phyloP scores from a whole-genome alignment of 2,329 filamentous ascomycete species.

The Stemphylium lycopersici region DNA sequence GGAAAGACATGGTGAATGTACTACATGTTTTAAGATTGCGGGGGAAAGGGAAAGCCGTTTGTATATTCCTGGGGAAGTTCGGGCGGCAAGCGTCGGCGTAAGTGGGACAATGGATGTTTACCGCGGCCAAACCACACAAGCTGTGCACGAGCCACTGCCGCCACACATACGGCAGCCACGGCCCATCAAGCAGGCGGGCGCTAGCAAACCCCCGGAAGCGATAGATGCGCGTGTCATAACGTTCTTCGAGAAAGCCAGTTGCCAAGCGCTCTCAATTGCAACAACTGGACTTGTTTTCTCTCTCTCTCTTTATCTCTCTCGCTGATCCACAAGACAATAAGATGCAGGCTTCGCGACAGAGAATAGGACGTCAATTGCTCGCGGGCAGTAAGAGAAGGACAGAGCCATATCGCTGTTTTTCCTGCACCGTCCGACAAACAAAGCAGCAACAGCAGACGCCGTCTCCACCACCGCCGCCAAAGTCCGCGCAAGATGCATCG shows the following conservation, averaged over 20 bases:
- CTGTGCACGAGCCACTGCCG: background rate
- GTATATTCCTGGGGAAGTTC: conserved; percentile 31
- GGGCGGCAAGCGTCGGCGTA: conserved; percentile 41
- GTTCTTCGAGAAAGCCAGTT: conserved; percentile 29
- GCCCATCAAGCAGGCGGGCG: conserved; percentile 2
- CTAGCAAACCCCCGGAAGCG: conserved; percentile 7
- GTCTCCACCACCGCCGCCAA: conserved; percentile 38
- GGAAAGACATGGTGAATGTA: conserved; percentile 42
- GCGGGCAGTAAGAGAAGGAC: conserved; percentile 18
- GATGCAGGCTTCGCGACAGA: conserved; percentile 35
- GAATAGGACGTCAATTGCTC: conserved; percentile 42
- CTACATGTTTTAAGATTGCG: conserved; percentile 24
- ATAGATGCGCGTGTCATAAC: conserved; percentile 37
- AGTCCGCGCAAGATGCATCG: conserved; percentile 49
- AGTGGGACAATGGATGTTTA: conserved; percentile 4
- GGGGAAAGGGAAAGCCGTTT: conserved; percentile 15
- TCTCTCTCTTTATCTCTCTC: background rate
- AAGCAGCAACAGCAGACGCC: conserved; percentile 46
- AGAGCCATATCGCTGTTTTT: conserved; percentile 57
- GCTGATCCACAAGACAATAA: conserved; percentile 17
- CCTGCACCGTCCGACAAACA: conserved; percentile 53
- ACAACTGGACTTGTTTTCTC: background rate
- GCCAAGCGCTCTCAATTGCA: conserved; percentile 27
- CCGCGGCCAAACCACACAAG: conserved; percentile 1
- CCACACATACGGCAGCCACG: background rate